phyloP scores from a whole-genome alignment of 345 rosid species.

The Zanthoxylum bungeanum region DNA sequence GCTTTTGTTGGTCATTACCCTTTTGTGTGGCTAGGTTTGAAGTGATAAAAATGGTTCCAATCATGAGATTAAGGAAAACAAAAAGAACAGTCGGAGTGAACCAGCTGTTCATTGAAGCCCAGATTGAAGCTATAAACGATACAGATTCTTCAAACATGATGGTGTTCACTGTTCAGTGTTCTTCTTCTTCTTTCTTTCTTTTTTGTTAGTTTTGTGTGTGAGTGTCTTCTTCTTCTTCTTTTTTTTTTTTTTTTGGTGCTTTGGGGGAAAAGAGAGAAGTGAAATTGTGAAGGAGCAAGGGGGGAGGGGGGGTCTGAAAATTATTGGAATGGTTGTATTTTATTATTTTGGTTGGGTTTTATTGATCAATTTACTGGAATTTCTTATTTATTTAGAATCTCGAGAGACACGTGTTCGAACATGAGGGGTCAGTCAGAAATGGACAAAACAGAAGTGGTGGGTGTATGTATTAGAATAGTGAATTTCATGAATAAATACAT shows the following conservation, averaged over 20 bases:
- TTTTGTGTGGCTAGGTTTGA: slow-evolving; percentile 42
- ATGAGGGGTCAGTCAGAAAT: not conserved
- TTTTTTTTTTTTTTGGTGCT: not conserved
- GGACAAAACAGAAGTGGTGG: slow-evolving; percentile 16
- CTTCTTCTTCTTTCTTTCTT: not conserved
- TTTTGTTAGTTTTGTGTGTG: slow-evolving; percentile 3
- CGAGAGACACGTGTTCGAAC: not conserved
- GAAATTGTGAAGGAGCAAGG: not conserved
- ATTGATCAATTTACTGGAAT: not conserved
- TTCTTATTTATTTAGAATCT: not conserved
- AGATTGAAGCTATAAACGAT: slow-evolving; percentile 44
- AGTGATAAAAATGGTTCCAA: slow-evolving; percentile 65
- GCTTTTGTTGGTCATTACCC: slow-evolving; percentile 10
- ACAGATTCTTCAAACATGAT: slow-evolving; percentile 48
- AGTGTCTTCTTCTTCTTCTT: not conserved
- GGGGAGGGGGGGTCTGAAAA: not conserved
- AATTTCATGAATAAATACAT: not conserved
- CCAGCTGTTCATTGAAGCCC: slow-evolving; percentile 73
- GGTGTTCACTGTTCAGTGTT: no score
- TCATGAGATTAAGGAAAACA: slow-evolving; percentile 67
- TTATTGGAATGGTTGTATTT: not conserved
- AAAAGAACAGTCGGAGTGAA: slow-evolving; percentile 73
- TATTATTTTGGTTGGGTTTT: not conserved
- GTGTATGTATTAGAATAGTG: no score
- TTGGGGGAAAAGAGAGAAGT: not conserved